Evolutionary conservation across 1,139 yeast species (phyloP), one percentile per base, ranked within the genome.

Genomic region (Pneumocystis oryctolagi): DNA sequence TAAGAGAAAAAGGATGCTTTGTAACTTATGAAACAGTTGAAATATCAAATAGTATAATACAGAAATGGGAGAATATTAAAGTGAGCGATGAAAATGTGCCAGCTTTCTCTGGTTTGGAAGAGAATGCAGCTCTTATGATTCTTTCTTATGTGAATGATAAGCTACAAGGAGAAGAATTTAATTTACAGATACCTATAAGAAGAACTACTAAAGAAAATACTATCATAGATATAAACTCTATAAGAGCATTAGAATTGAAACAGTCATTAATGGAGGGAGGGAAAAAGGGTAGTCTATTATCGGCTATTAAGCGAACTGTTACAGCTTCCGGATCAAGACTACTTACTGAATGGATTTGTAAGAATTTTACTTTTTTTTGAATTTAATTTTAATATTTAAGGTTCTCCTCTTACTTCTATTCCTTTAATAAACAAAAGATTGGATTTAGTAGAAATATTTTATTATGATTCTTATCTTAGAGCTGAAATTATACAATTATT

Each of bases 301-400:
- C 82, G 20, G 79, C 88, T 0, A 79, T 92, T 8, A 81, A 82
- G 65, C 75, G 85, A 63, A 92, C 97, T 0, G 81, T 81, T 1
- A 89, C 98, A 0, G 79, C 84, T 0, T 83, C 95, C 0, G 98
- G 98, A 0, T 76, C 95, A 0, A 76, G 98, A 60, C 71, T 87
- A 30, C 75, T 92, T 25, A 80, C 84, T 2, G 84, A 84, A 63
- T 89, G 97, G 97, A 74, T 92, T 2, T 79, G 67, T 64, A 64
- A 28, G 55, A 28, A 25, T 59, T 30, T 57, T 59, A 30, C 9
- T 58, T 35, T 34, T 31, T 25, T 57, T n/a, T n/a, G n/a, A 12
- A 57, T 57, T 30, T 12, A 39, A 57, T 30, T 16, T 57, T 57
- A 57, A 20, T 18, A n/a, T 39, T 4, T 35, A 47, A 64, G 64